A percentile compares a stretch with the other conserved stretches of the same genome.
phyloP scores from a whole-genome alignment of 2,329 filamentous ascomycete genomes.

The Claviceps sorghi region DNA sequence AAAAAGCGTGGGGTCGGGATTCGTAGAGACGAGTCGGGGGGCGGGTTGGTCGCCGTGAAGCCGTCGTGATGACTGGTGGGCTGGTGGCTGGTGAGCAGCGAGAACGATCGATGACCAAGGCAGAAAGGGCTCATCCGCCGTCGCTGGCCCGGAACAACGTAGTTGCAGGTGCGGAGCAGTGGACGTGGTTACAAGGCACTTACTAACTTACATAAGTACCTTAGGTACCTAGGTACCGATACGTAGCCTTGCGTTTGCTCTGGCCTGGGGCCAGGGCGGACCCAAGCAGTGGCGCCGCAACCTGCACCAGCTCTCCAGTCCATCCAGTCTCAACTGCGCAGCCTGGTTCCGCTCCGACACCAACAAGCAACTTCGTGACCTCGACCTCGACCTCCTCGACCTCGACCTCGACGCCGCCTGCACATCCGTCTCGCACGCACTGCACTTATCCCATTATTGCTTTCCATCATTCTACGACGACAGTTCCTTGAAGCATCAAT shows the following conservation, averaged over 20 bases:
- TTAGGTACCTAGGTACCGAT: too few species aligned
- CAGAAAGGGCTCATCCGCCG: background rate
- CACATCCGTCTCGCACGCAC: background rate
- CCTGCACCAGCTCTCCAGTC: background rate
- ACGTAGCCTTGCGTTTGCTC: background rate
- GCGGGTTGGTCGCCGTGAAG: conserved; percentile 1
- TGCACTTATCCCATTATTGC: background rate
- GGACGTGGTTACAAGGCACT: too few species aligned
- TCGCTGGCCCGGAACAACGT: conserved; percentile 12
- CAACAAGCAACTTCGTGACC: conserved; percentile 1
- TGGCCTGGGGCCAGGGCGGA: background rate
- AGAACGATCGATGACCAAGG: background rate
- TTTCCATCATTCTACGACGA: background rate
- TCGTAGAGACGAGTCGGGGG: background rate
- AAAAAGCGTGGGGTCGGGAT: background rate
- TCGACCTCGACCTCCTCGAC: background rate
- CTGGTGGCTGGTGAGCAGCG: background rate
- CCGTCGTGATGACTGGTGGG: background rate
- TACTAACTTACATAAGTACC: too few species aligned
- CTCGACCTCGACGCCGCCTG: background rate
- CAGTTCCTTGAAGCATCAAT: background rate
- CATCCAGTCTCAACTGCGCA: background rate
- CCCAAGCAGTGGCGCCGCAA: background rate
- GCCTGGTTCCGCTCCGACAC: background rate
- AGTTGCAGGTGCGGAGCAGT: conserved; percentile 2